Evolutionary conservation across 1,139 yeast genomes (phyloP).

Genomic region (Taphrina populina): DNA sequence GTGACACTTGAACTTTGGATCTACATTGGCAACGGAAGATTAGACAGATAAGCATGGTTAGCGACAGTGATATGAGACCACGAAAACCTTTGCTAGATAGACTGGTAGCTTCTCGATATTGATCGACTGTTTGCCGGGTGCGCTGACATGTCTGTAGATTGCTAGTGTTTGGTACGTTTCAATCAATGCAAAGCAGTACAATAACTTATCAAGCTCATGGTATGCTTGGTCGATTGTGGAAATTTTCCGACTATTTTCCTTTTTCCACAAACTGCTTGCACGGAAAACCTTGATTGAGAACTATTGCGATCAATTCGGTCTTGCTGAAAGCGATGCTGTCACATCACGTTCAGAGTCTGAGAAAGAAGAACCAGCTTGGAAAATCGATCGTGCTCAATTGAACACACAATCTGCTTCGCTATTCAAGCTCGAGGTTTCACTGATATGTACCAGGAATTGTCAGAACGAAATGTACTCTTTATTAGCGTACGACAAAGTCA

Average conservation of each 20-base stretch:
- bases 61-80: too few species aligned
- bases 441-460: neutral
- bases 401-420: neutral
- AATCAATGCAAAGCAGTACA: neutral
- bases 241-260: neutral
- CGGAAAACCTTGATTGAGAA: neutral
- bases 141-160: neutral
- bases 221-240: conserved; percentile 1
- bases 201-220: neutral
- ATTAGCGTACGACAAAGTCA: neutral
- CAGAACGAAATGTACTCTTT: conserved; percentile 1
- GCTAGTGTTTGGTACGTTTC: conserved; percentile 4
- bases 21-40: too few species aligned
- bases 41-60: too few species aligned
- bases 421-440: conserved; percentile 2
- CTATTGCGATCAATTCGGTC: neutral
- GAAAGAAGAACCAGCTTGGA: too few species aligned
- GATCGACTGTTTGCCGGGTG: too few species aligned
- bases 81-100: too few species aligned
- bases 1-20: too few species aligned
- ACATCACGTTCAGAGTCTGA: too few species aligned
- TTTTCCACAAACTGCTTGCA: neutral
- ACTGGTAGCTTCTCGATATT: too few species aligned
- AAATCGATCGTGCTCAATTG: neutral
- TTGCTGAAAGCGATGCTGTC: neutral